Evolutionary conservation across 2,329 filamentous ascomycete genomes (phyloP).

Genomic region (Diaporthe longicolla): DNA sequence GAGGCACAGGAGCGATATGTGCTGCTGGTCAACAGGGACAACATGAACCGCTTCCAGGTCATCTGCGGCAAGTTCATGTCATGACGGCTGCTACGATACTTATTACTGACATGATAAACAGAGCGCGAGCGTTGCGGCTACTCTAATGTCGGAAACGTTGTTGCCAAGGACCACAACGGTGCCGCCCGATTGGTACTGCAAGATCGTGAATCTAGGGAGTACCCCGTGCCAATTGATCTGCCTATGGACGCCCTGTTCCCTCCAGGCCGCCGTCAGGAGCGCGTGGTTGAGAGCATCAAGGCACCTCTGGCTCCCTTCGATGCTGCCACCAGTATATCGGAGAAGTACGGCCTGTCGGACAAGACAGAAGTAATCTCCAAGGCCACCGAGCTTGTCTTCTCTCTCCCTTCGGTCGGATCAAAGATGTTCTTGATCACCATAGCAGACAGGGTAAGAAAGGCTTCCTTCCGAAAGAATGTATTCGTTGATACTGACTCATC

Average conservation of each 20-base stretch:
- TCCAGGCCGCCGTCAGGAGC: constrained; percentile 85
- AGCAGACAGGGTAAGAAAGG: constrained; percentile 73
- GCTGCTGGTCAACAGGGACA: constrained; percentile 84
- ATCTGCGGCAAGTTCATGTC: constrained; percentile 67
- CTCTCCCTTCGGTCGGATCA: constrained; percentile 91
- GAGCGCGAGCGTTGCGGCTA: constrained; percentile 91
- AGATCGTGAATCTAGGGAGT: constrained; percentile 82
- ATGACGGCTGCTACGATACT: background rate
- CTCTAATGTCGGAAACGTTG: constrained; percentile 88
- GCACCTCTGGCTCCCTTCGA: constrained; percentile 80
- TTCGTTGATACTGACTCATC: constrained; percentile 1
- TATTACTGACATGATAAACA: constrained; percentile 49
- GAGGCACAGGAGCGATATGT: constrained; percentile 98
- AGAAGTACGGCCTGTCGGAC: constrained; percentile 65
- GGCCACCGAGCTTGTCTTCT: constrained; percentile 85
- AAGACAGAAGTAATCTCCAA: constrained; percentile 56
- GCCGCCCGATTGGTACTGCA: constrained; percentile 82
- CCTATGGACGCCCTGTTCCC: constrained; percentile 92
- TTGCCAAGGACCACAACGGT: constrained; percentile 72
- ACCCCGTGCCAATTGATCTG: constrained; percentile 85
- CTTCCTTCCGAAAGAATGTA: background rate
- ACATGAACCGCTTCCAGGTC: constrained; percentile 81
- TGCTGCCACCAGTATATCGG: constrained; percentile 73
- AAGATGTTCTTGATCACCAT: constrained; percentile 99
- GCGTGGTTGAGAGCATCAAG: constrained; percentile 79